Conservation (phyloP, 2,329 filamentous ascomycete genomes). For the Xylariaceae sp. region DNA sequence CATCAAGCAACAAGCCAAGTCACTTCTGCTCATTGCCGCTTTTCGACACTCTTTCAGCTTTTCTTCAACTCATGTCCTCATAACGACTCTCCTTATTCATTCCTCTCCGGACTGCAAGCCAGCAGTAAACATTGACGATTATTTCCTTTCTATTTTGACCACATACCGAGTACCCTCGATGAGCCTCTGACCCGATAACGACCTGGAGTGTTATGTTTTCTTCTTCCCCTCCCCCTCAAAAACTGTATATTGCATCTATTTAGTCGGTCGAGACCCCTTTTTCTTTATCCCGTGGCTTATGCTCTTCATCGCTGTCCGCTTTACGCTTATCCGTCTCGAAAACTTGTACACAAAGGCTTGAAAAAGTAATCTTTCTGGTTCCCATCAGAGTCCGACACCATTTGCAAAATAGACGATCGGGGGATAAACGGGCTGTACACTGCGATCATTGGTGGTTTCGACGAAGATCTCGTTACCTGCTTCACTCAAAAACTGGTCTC, state of each 20-base stretch:
- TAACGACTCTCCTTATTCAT: slow-evolving; percentile 37
- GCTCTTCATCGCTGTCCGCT: slow-evolving; percentile 16
- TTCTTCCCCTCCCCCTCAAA: slow-evolving; percentile 24
- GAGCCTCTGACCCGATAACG: slow-evolving; percentile 42
- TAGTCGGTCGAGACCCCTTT: slow-evolving; percentile 14
- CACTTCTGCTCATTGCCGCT: slow-evolving; percentile 4
- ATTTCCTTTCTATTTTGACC: slow-evolving; percentile 31
- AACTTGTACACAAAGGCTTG: slow-evolving; percentile 27
- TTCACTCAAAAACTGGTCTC: slow-evolving; percentile 34
- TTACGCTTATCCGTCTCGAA: slow-evolving; percentile 16
- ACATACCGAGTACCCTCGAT: slow-evolving; percentile 37
- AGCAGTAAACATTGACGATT: slow-evolving; percentile 29
- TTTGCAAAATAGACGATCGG: slow-evolving; percentile 28
- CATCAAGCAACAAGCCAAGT: slow-evolving; percentile 2
- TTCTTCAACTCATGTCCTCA: slow-evolving; percentile 38
- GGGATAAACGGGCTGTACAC: slow-evolving; percentile 21
- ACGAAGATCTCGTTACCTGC: slow-evolving; percentile 22
- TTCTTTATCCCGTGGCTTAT: slow-evolving; percentile 16
- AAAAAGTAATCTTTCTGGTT: slow-evolving; percentile 25
- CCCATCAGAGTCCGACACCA: slow-evolving; percentile 24
- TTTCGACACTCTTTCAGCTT: slow-evolving; percentile 29
- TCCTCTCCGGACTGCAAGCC: slow-evolving; percentile 29
- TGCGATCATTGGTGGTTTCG: slow-evolving; percentile 27
- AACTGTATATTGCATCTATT: slow-evolving; percentile 31
- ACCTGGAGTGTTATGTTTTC: slow-evolving; percentile 37